Percentiles rank a stretch among this genome's conserved stretches.
phyloP scores from a whole-genome alignment of 768 basidiomycete genomes.

The Steccherinum ochraceum region DNA sequence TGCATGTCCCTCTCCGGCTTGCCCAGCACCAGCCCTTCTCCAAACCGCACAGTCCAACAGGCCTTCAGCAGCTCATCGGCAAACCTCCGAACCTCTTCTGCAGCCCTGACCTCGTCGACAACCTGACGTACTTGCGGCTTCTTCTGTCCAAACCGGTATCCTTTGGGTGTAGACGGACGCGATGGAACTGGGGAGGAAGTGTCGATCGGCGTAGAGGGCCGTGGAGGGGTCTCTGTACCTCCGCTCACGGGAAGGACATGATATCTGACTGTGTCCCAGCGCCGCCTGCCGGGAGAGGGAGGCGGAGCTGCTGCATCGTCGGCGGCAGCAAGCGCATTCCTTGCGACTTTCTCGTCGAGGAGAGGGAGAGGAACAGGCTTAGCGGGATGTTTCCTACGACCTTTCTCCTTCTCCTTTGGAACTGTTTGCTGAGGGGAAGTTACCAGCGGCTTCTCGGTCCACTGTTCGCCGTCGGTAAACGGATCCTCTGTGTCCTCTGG shows the following conservation, averaged over 20 bases:
- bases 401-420: constrained; percentile 5
- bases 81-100: constrained; percentile 44
- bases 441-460: constrained; percentile 17
- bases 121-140: constrained; percentile 34
- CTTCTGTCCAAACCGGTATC: constrained; percentile 18
- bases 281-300: constrained; percentile 15
- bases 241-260: constrained; percentile 17
- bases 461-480: constrained; percentile 10
- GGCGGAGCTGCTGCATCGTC: constrained; percentile 8
- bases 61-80: constrained; percentile 51
- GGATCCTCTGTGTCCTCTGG: constrained; percentile 11
- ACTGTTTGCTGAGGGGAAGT: constrained; percentile 14
- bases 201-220: constrained; percentile 6
- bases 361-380: constrained; percentile 14
- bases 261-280: constrained; percentile 23
- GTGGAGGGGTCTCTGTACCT: constrained; percentile 2
- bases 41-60: constrained; percentile 46
- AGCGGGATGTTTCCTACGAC: background rate
- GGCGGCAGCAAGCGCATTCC: background rate
- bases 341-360: background rate
- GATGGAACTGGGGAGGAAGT: constrained; percentile 6
- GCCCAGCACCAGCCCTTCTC: constrained; percentile 30
- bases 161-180: constrained; percentile 19
- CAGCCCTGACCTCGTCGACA: constrained; percentile 51
- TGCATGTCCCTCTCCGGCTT: constrained; percentile 26